Evolutionary conservation across 495 filamentous ascomycete species (phyloP), one percentile per base, ranked within the genome.

Genomic region (Cenococcum geophilum): DNA sequence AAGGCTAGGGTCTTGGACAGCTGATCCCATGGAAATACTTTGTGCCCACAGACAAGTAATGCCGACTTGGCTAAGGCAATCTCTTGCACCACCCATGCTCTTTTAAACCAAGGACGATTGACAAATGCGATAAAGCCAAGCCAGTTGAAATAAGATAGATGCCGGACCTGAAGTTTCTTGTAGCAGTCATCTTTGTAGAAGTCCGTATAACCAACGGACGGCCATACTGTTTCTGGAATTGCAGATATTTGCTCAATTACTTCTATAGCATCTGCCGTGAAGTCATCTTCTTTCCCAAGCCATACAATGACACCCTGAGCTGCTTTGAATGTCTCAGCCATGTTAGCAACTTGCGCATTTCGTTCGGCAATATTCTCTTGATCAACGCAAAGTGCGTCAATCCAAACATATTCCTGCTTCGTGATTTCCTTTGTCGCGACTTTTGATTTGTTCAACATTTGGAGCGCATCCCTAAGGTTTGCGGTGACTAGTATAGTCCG

Each of bases 251-350:
- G 43, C 0, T 62, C 50, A 22, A 66, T 59, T 0, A 59, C 61
- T 8, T 18, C 48, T 2, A 62, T 14, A 21, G 59, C 63, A 51
- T 62, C 63, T 6, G 22, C 18, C 20, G 59, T 62, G 37, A 47
- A 66, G 22, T 62, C 59, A 37, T 67, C 64, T 34, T 63, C 60
- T 50, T 67, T 57, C 47, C 65, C 65, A n/a, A 68, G 45, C 65
- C 65, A 68, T 3, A 64, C 65, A 52, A 64, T 55, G 4, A 68
- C 59, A 10, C 37, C 34, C 23, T 59, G n/a, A 16, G 63, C 53
- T 25, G 55, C n/a, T 35, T 62, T 57, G 57, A 64, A 68, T 34
- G 65, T 65, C 2, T 68, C 59, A 6, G 60, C 55, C 66, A 68
- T 68, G 20, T 50, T 55, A 5, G 62, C 55, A 16, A 68, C 63